Percentiles rank a stretch among this genome's conserved stretches.
phyloP scores from a whole-genome alignment of 1,284 basidiomycete species.

The Pseudozyma tsukubaensis region DNA sequence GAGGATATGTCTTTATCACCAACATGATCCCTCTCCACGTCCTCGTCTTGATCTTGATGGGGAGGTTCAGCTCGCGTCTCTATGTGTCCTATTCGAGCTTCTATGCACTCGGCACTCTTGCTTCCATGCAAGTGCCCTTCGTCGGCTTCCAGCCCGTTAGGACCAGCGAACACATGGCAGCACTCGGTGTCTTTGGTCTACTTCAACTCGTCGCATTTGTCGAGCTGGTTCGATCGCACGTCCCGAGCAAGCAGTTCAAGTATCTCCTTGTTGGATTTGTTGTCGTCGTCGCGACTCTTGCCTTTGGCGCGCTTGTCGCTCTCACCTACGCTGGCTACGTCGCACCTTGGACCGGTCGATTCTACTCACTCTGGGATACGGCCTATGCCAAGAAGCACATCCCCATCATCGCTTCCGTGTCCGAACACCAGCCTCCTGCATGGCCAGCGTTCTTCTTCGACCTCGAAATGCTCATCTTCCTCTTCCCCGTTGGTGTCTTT shows the following conservation, averaged over 20 bases:
- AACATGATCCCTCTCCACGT: constrained; percentile 99
- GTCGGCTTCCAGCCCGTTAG: constrained; percentile 98
- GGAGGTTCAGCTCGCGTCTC: constrained; percentile 89
- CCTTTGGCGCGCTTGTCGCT: constrained; percentile 70
- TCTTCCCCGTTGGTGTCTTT: constrained; percentile 96
- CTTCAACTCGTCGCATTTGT: constrained; percentile 96
- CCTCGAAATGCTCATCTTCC: constrained; percentile 94
- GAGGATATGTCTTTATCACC: constrained; percentile 99
- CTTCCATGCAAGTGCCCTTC: constrained; percentile 99
- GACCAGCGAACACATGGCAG: constrained; percentile 99
- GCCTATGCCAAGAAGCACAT: constrained; percentile 97
- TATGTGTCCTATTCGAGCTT: constrained; percentile 97
- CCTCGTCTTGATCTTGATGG: constrained; percentile 93
- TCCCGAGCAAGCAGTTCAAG: constrained; percentile 93
- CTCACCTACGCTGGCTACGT: constrained; percentile 96
- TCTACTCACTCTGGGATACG: constrained; percentile 99
- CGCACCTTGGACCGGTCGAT: constrained; percentile 98
- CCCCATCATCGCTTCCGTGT: constrained; percentile 98
- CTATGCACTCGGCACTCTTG: constrained; percentile 96
- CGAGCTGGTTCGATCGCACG: constrained; percentile 86
- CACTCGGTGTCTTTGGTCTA: constrained; percentile 94
- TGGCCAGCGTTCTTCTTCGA: constrained; percentile 99
- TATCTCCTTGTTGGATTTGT: constrained; percentile 74
- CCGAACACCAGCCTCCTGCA: constrained; percentile 99
- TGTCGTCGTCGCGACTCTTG: constrained; percentile 79